phyloP scores from a whole-genome alignment of 495 filamentous ascomycete species.

The Xylaria acuta region DNA sequence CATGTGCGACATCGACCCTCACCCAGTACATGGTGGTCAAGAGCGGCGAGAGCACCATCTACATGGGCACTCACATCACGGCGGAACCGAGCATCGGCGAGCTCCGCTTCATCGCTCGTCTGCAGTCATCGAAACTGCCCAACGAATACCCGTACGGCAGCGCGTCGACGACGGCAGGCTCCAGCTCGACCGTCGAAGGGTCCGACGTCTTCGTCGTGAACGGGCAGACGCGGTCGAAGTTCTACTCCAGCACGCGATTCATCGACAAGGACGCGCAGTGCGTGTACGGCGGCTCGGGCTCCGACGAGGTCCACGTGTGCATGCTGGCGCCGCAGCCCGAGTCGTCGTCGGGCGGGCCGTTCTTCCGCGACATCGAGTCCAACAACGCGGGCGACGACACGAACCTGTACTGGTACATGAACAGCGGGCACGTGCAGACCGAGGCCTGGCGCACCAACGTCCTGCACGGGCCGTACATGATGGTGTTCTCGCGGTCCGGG shows the following conservation, averaged over 20 bases:
- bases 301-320: conserved; percentile 56
- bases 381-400: conserved; percentile 66
- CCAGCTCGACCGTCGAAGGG: conserved; percentile 61
- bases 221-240: conserved; percentile 70
- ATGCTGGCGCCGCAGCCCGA: conserved; percentile 60
- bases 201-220: conserved; percentile 67
- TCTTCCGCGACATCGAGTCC: conserved; percentile 69
- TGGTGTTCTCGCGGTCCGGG: conserved; percentile 65
- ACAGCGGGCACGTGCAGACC: conserved; percentile 67
- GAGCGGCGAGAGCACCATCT: conserved; percentile 64
- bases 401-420: conserved; percentile 74
- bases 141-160: conserved; percentile 59
- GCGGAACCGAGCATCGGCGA: conserved; percentile 66
- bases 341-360: conserved; percentile 62
- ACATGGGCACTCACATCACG: conserved; percentile 69
- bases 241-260: conserved; percentile 70
- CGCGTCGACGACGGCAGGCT: conserved; percentile 57
- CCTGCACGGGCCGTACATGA: conserved; percentile 71
- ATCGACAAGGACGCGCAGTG: conserved; percentile 72
- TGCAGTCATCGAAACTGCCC: conserved; percentile 61
- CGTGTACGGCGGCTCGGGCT: conserved; percentile 51
- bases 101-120: conserved; percentile 68
- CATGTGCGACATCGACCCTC: conserved; percentile 63
- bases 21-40: conserved; percentile 69
- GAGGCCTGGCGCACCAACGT: conserved; percentile 64